phyloP scores from a whole-genome alignment of 169 alveolate genomes.

The Plasmodium malariae region DNA sequence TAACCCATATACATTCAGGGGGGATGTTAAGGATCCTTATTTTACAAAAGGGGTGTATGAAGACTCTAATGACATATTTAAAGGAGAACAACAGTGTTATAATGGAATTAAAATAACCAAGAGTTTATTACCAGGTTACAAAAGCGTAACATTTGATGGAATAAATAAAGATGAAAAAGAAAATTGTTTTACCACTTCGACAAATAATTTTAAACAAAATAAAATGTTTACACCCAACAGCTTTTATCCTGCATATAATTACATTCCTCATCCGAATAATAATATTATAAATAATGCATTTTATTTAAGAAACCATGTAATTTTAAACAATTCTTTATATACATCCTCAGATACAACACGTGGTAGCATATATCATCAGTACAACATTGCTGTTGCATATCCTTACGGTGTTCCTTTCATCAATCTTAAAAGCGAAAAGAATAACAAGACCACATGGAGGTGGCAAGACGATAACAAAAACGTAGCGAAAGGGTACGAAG shows the following conservation, averaged over 20 bases:
- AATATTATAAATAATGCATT: constrained; percentile 12
- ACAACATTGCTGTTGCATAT: constrained; percentile 42
- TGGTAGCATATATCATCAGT: constrained; percentile 43
- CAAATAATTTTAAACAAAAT: background rate
- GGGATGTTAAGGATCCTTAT: background rate
- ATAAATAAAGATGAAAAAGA: background rate
- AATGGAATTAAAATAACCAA: background rate
- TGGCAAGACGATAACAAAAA: background rate
- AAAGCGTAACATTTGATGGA: constrained; percentile 28
- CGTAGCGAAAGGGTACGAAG: too few relatives aligned
- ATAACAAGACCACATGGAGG: background rate
- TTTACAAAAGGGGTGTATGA: constrained; percentile 50
- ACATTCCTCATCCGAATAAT: constrained; percentile 6
- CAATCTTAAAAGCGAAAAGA: constrained; percentile 1
- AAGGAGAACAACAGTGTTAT: background rate
- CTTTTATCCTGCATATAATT: constrained; percentile 22
- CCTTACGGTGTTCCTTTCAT: constrained; percentile 68
- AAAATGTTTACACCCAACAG: constrained; percentile 9
- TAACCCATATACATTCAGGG: background rate
- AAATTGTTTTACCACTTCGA: background rate
- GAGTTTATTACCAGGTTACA: constrained; percentile 49
- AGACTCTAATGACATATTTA: constrained; percentile 27
- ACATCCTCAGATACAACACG: constrained; percentile 43
- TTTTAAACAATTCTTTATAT: constrained; percentile 21
- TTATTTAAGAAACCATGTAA: constrained; percentile 7